Percentiles rank a stretch among this genome's conserved stretches.
Conservation (phyloP, 257 asterid genomes). For the Thymus quinquecostatus region DNA sequence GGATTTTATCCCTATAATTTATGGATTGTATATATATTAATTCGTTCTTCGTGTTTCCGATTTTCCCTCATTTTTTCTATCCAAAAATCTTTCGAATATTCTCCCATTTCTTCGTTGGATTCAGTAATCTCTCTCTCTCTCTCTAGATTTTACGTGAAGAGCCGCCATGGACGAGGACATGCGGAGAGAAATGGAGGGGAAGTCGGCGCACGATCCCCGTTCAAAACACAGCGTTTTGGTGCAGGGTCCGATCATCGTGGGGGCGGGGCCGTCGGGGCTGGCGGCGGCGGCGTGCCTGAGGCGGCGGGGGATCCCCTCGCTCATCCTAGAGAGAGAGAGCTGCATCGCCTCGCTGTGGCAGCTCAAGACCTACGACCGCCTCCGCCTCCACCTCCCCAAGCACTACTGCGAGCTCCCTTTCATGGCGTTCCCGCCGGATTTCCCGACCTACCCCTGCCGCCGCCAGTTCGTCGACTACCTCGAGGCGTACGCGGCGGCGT, state of each 20-base stretch:
- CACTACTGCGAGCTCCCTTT: conserved; percentile 76
- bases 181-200: conserved; percentile 29
- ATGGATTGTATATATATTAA: not conserved
- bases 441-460: conserved; percentile 61
- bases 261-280: conserved; percentile 78
- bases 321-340: conserved; percentile 64
- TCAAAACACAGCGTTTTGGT: conserved; percentile 38
- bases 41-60: not conserved
- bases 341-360: conserved; percentile 86
- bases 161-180: conserved; percentile 24
- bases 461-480: conserved; percentile 58
- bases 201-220: conserved; percentile 23
- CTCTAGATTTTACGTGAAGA: not conserved
- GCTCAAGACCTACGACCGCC: conserved; percentile 71
- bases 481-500: conserved; percentile 54
- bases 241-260: conserved; percentile 62
- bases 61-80: not conserved
- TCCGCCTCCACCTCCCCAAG: conserved; percentile 73
- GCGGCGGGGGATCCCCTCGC: conserved; percentile 53
- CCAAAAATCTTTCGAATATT: conserved; percentile 2
- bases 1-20: not conserved
- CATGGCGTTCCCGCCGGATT: conserved; percentile 54
- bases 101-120: not conserved
- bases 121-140: not conserved
- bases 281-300: conserved; percentile 73